Evolutionary conservation across 1,284 basidiomycete genomes (phyloP).

Genomic region (Malassezia sp.): DNA sequence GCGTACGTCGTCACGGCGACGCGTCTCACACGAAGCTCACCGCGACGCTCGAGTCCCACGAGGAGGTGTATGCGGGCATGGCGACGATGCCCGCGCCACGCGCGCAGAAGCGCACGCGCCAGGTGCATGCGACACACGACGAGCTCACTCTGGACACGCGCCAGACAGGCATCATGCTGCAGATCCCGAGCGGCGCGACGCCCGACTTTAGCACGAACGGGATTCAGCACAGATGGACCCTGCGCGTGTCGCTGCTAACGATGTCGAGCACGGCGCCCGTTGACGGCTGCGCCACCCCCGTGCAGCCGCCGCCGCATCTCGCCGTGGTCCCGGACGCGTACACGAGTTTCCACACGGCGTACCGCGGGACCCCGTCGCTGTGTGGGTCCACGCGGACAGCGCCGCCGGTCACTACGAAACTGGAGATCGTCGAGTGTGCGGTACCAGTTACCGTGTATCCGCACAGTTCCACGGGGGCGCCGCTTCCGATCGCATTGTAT

Average conservation of each 20-base stretch:
- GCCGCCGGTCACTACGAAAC: neutral
- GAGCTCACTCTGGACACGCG: conserved; percentile 34
- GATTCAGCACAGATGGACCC: conserved; percentile 34
- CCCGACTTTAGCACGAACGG: conserved; percentile 40
- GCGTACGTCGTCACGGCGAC: conserved; percentile 4
- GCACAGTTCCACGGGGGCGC: conserved; percentile 28
- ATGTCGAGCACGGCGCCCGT: conserved; percentile 2
- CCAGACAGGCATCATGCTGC: conserved; percentile 24
- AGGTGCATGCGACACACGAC: conserved; percentile 36
- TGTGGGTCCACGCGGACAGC: neutral
- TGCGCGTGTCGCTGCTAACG: conserved; percentile 36
- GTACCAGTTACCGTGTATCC: conserved; percentile 36
- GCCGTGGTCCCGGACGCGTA: conserved; percentile 27
- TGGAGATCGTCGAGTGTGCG: conserved; percentile 43
- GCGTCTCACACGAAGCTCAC: conserved; percentile 15
- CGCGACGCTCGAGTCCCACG: conserved; percentile 38
- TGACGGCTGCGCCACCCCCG: conserved; percentile 3
- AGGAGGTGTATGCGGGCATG: conserved; percentile 33
- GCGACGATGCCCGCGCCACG: conserved; percentile 25
- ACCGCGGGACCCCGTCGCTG: conserved; percentile 20
- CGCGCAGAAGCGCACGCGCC: conserved; percentile 23
- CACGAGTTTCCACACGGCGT: conserved; percentile 28
- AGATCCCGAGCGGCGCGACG: conserved; percentile 34
- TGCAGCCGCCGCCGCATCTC: conserved; percentile 28
- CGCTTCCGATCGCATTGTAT: conserved; percentile 26